These are phyloP conservation scores for Litchi chinensis DNA, from an alignment of 345 rosid species.

Conservation along the genomic window DNA sequence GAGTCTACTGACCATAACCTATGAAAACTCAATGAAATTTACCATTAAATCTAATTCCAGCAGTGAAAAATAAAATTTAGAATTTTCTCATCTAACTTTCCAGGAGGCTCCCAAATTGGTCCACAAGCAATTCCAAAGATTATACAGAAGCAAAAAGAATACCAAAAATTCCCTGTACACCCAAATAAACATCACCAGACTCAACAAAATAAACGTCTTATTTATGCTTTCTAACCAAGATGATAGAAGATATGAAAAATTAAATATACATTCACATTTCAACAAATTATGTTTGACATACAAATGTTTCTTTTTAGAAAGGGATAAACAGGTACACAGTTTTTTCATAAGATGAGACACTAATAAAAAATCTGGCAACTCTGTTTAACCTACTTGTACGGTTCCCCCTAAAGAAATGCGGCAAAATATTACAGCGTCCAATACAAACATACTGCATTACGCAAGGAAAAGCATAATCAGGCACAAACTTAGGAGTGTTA, in stretches of 20 bases:
- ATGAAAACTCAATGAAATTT: neutral
- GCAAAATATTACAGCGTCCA: neutral
- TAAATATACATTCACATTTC: neutral
- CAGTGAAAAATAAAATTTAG: too few species aligned
- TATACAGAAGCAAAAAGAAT: neutral
- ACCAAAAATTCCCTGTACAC: neutral
- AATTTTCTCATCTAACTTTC: too few species aligned
- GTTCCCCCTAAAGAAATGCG: neutral
- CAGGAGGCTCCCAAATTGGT: neutral
- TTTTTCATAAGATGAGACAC: neutral
- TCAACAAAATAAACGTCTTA: neutral
- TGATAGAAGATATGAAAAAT: neutral
- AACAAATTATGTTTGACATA: neutral
- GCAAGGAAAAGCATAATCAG: neutral
- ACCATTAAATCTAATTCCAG: neutral
- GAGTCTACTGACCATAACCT: neutral
- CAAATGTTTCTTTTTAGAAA: too few species aligned
- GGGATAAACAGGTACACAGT: neutral
- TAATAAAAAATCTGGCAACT: neutral
- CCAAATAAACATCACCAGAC: neutral
- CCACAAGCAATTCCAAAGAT: neutral
- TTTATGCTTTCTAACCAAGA: neutral
- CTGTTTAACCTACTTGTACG: slow-evolving; percentile 3
- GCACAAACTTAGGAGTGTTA: neutral
- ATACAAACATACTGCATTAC: too few species aligned